These are phyloP conservation scores for Nelumbo lutea DNA, from an alignment of 164 flowering plant genomes.

Conservation along the genomic window DNA sequence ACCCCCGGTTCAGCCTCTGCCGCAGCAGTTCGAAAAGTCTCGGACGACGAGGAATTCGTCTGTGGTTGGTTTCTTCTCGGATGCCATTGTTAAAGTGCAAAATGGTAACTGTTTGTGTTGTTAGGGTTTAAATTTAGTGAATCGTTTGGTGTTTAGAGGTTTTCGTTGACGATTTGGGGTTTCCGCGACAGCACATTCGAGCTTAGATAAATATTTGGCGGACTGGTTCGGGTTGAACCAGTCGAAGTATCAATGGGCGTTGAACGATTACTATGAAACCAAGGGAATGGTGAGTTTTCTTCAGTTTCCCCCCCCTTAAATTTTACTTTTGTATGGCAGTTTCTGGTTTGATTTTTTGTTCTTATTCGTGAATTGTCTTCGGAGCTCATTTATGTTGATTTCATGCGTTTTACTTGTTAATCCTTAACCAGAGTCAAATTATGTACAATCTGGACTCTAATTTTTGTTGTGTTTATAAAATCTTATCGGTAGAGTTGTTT, in stretches of 20 bases:
- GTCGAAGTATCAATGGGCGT: conserved; percentile 75
- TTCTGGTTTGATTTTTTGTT: too few species aligned
- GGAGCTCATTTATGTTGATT: too few species aligned
- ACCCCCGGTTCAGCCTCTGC: conserved; percentile 47
- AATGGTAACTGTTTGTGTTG: conserved; percentile 28
- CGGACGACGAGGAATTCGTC: conserved; percentile 14
- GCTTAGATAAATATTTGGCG: conserved; percentile 61
- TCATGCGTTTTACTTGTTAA: too few species aligned
- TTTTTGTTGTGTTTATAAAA: too few species aligned
- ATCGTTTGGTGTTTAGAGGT: neutral
- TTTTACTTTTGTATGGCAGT: too few species aligned
- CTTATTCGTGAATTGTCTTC: too few species aligned
- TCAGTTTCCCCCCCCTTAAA: neutral
- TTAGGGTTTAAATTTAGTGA: neutral
- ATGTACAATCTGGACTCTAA: too few species aligned
- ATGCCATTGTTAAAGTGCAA: conserved; percentile 51
- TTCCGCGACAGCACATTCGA: conserved; percentile 47
- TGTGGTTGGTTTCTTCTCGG: conserved; percentile 39
- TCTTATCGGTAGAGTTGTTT: too few species aligned
- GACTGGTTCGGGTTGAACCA: conserved; percentile 72
- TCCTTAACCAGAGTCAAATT: too few species aligned
- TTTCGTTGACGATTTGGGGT: neutral
- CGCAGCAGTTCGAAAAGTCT: conserved; percentile 27
- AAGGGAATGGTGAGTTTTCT: conserved; percentile 36
- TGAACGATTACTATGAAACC: conserved; percentile 61